Conservation (phyloP, 192 early-diverging fungal species). For the Nowakowskiella sp. region DNA sequence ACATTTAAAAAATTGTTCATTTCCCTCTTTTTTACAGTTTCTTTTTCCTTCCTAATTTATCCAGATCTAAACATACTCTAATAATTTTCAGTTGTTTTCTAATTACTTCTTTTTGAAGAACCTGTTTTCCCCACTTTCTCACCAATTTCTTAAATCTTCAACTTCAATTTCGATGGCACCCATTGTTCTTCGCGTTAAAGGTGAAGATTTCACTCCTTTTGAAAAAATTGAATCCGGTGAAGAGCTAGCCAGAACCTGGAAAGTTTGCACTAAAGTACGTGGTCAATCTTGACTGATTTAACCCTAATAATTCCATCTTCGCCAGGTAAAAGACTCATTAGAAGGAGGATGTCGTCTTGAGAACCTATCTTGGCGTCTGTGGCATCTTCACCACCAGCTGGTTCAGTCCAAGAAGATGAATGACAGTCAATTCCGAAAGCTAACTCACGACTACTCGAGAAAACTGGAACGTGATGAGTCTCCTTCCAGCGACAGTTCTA, state of each 20-base stretch:
- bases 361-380: constrained; percentile 79
- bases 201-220: constrained; percentile 55
- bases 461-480: background rate
- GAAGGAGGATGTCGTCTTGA: constrained; percentile 75
- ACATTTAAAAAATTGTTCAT: too few species aligned
- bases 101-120: too few species aligned
- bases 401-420: constrained; percentile 11
- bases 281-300: too few species aligned
- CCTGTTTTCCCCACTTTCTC: too few species aligned
- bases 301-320: constrained; percentile 2
- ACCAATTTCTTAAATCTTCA: too few species aligned
- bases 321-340: constrained; percentile 65
- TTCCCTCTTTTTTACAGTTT: too few species aligned
- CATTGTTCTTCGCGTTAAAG: constrained; percentile 17
- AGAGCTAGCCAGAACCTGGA: constrained; percentile 70
- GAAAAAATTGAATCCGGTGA: constrained; percentile 63
- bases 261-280: constrained; percentile 64
- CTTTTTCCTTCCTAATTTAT: too few species aligned
- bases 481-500: too few species aligned
- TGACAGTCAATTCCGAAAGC: background rate
- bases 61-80: too few species aligned
- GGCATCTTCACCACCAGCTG: constrained; percentile 58
- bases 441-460: background rate
- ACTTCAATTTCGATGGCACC: too few species aligned
- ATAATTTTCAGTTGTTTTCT: too few species aligned